Evolutionary conservation across 768 basidiomycete species (phyloP), one percentile per base, ranked within the genome.

Genomic region (Pulveroboletus sp.): DNA sequence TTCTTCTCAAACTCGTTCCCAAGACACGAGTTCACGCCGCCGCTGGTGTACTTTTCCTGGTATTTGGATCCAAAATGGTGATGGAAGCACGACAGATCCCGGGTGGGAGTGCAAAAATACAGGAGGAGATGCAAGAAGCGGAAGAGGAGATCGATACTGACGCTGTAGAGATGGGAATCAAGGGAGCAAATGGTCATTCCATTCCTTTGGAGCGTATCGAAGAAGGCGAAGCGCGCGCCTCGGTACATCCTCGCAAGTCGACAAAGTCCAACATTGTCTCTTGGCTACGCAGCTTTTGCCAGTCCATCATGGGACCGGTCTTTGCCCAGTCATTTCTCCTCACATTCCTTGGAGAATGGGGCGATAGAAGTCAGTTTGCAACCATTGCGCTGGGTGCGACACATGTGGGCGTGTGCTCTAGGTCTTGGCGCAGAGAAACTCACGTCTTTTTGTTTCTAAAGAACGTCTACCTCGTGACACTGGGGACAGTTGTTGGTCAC

Each of bases 291-390:
- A 94, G 94, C 65, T 84, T 93, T 60, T 86, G 81, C 65, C 84
- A 83, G 60, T 71, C 93, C 15, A 68, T 94, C 57, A 71, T 97
- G 17, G 93, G 90, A 1, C 95, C 95, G 1, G 91, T 96, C 2
- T 95, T 97, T 62, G 93, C 93, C 3, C 93, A 99, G 68, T 83
- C 92, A 0, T 97, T 99, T 61, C 73, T 95, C 30, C 75, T 99
- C 52, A 98, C 95, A 0, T 97, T 97, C 70, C 75, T 99, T n/a
- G 96, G 94, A 9, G 96, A 99, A 71, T 98, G 96, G 96, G 95
- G 96, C 1, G 96, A 98, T 71, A 73, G 95, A 46, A 95, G 92
- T 62, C 95, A 99, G 72, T 92, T 98, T 59, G 88, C 96, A 2
- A 98, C 96, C 2, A 95, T 98, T 55, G 94, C 92, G 6, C 74